Percentiles rank a stretch among this genome's conserved stretches.
These are phyloP conservation scores for Ceratocystis cacaofunesta DNA, from an alignment of 2,329 filamentous ascomycete genomes.

Conservation along the genomic window DNA sequence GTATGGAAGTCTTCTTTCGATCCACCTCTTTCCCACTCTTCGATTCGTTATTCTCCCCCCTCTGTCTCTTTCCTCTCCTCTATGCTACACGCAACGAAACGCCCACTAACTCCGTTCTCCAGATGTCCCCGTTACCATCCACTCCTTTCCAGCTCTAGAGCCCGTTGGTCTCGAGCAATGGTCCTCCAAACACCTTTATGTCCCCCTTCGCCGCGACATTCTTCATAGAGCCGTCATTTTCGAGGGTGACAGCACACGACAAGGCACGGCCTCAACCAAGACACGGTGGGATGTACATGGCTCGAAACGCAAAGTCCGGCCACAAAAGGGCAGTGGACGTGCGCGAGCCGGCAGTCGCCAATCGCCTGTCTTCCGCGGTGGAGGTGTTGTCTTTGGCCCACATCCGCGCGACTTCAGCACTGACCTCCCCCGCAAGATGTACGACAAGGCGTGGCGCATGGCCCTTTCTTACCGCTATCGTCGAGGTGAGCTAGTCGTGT, in stretches of 20 bases:
- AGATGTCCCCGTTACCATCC: conserved; percentile 69
- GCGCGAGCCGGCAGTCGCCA: conserved; percentile 72
- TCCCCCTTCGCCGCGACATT: conserved; percentile 80
- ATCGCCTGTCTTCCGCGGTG: conserved; percentile 67
- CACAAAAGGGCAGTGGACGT: conserved; percentile 72
- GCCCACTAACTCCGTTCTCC: conserved; percentile 28
- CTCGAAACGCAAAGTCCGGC: conserved; percentile 63
- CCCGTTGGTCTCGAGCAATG: conserved; percentile 65
- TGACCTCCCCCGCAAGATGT: conserved; percentile 70
- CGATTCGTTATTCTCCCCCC: not conserved
- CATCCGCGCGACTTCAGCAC: conserved; percentile 84
- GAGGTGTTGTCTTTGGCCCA: conserved; percentile 81
- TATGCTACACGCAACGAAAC: not conserved
- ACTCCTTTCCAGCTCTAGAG: conserved; percentile 80
- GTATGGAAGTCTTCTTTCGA: conserved; percentile 23
- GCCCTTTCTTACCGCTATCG: conserved; percentile 84
- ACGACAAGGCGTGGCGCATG: conserved; percentile 89
- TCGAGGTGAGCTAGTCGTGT: conserved; percentile 71
- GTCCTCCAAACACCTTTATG: conserved; percentile 65
- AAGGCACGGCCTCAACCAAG: conserved; percentile 74
- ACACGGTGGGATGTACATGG: conserved; percentile 72
- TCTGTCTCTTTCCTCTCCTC: not conserved
- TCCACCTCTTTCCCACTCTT: too few relatives aligned
- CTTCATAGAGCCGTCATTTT: conserved; percentile 84
- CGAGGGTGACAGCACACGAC: conserved; percentile 77